Conservation (phyloP, 495 filamentous ascomycete genomes). For the Terfezia claveryi region DNA sequence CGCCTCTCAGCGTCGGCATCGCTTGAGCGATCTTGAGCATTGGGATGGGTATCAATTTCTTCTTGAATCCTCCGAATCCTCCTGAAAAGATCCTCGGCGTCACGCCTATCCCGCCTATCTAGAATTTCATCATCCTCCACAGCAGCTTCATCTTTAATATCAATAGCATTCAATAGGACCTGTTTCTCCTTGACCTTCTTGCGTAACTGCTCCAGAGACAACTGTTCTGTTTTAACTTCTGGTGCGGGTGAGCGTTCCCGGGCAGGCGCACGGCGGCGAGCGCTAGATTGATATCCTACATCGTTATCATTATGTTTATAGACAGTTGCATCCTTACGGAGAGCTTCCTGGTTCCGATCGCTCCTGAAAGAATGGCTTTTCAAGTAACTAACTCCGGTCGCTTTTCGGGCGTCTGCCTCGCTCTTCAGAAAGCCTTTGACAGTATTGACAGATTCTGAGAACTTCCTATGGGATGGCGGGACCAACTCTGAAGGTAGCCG, state of each 20-base stretch:
- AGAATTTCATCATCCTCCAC: constrained; percentile 80
- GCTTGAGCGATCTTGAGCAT: constrained; percentile 44
- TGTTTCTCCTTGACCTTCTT: constrained; percentile 94
- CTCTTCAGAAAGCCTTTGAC: constrained; percentile 81
- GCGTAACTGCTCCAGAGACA: constrained; percentile 63
- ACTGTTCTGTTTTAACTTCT: constrained; percentile 37
- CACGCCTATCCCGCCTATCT: constrained; percentile 72
- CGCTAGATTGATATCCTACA: constrained; percentile 75
- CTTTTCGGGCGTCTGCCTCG: constrained; percentile 81
- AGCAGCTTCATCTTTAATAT: constrained; percentile 81
- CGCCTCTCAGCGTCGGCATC: constrained; percentile 76
- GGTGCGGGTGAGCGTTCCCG: constrained; percentile 52
- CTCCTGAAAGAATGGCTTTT: constrained; percentile 83
- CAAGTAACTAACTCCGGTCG: constrained; percentile 77
- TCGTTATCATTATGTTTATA: constrained; percentile 90
- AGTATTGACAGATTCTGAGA: constrained; percentile 76
- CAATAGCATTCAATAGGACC: constrained; percentile 87
- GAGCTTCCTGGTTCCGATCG: constrained; percentile 25
- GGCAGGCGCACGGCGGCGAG: constrained; percentile 54
- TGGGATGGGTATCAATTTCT: constrained; percentile 82
- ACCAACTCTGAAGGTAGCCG: constrained; percentile 82
- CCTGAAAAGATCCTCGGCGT: constrained; percentile 83
- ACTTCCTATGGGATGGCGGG: constrained; percentile 83
- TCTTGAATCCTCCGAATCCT: constrained; percentile 88
- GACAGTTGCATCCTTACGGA: constrained; percentile 81